These are phyloP conservation scores for Buddleja alternifolia DNA, from an alignment of 257 asterid genomes.

Conservation along the genomic window DNA sequence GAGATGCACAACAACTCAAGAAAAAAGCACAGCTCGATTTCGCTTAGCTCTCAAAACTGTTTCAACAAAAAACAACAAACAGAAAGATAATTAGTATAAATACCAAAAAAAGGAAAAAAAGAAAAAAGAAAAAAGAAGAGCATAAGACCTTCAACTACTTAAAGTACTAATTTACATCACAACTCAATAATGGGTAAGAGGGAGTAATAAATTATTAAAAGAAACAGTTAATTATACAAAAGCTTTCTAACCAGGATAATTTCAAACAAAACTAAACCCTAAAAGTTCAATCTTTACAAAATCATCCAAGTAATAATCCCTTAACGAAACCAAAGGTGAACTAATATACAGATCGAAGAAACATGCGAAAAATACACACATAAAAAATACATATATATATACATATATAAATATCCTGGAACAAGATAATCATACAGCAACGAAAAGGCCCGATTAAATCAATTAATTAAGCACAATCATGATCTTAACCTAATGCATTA, in stretches of 20 bases:
- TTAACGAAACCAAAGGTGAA: conserved; percentile 10
- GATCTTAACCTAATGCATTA: neutral
- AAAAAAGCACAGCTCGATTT: conserved; percentile 15
- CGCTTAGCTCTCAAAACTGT: conserved; percentile 29
- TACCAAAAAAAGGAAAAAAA: neutral
- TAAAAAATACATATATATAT: neutral
- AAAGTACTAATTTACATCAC: no score
- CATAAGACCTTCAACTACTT: no score
- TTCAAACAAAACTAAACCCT: neutral
- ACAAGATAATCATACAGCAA: neutral
- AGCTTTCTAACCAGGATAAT: neutral
- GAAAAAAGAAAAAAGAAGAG: neutral
- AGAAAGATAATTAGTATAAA: neutral
- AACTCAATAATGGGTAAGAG: no score
- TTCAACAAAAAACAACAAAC: conserved; percentile 20
- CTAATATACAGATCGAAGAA: conserved; percentile 6
- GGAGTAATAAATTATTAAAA: neutral
- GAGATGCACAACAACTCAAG: conserved; percentile 25
- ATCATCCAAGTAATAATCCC: neutral
- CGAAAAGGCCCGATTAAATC: neutral
- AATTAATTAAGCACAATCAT: conserved; percentile 14
- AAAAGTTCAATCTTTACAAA: neutral
- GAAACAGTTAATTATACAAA: neutral
- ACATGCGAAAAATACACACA: neutral
- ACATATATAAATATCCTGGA: neutral